Evolutionary conservation across 306 rosid genomes (phyloP), one percentile per base, ranked within the genome.

Genomic region (Clitoria ternatea): DNA sequence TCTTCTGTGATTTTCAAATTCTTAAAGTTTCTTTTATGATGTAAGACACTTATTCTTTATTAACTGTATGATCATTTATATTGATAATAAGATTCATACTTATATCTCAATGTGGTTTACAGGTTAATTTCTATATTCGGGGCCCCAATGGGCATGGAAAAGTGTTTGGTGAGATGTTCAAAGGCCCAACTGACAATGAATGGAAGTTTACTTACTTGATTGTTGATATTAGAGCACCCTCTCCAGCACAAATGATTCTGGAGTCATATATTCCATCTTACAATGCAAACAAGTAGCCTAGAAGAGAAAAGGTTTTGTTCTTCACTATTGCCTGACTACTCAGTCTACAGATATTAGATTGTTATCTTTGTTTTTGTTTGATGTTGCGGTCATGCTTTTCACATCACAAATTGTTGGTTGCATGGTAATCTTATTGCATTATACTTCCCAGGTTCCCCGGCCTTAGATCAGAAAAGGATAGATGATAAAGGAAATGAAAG

Each of bases 81-180:
- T 48, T 47, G 43, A 68, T 23, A 54, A 42, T 64, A 27, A 56
- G 30, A 53, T 66, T 66, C 32, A 20, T 71, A 43, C 42, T 63
- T 66, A 39, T 40, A 63, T 56, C 44, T 54, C 12, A 50, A 49
- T 54, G 56, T 67, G 65, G 57, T 29, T 59, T 80, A 45, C 74
- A 94, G 99, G 91, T 95, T n/a, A 91, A 89, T 55, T 95, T 95
- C 79, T 85, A 82, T 70, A 76, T 95, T 33, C 96, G 99, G 4
- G 99, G 93, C 3, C 96, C 96, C 1, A 86, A 95, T 48, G 99
- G 99, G 69, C 87, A 80, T 66, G 99, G 97, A 66, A 89, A 89
- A 81, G 96, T 95, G 10, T 91, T 72, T 20, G 10, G 85, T 4
- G 97, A 89, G 84, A 95, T 95, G 97, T 95, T 91, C 89, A 95